Base-by-base conservation (phyloP, 2,329 filamentous ascomycete genomes). In the Xylariaceae sp. region DNA sequence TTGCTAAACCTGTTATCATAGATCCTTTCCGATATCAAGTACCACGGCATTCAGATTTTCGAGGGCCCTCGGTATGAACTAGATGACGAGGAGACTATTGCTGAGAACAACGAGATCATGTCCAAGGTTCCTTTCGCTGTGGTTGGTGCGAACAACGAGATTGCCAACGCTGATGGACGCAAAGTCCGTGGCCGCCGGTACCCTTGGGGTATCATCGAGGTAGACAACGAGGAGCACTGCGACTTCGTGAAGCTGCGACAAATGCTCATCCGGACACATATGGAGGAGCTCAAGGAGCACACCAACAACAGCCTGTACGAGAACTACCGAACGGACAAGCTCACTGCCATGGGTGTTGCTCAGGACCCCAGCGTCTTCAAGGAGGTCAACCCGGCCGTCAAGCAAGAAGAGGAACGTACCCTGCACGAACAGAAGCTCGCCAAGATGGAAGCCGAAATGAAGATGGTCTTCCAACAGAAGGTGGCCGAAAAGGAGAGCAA, bases 381-480 rank as follows among this genome's bases (percentile, higher is more conserved):
- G 87, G 95, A 99, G 87, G 92, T 99, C 84, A 99, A 99, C 86
- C 95, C 95, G 62, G 93, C 95, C 45, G 95, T 98, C 79, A 99
- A 99, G 89, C 95, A 99, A 80, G 95, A 99, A 77, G 95, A 99
- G 81, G 95, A 99, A 83, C 91, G 95, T 71, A 89, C 90, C 63
- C 84, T 99, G 67, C 95, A 99, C 84, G 95, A 99, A 81, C 93
- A 97, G 84, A 99, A 99, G 84, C 91, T 99, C 69, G 91, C 93
- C 77, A 99, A 99, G 91, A 99, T 99, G 95, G 95, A 99, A 79
- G 88, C 92, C 72, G 95, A 99, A 79, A 99, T 99, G 95, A 99
- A 99, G 91, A 96, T 97, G 91, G 95, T 99, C 67, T 99, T 99
- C 91, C 95, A 98, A 77, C 95, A 99, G 77, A 99, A 99, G 89